Base-by-base conservation (phyloP, 495 filamentous ascomycete genomes). In the Penicillium ochrochloron region DNA sequence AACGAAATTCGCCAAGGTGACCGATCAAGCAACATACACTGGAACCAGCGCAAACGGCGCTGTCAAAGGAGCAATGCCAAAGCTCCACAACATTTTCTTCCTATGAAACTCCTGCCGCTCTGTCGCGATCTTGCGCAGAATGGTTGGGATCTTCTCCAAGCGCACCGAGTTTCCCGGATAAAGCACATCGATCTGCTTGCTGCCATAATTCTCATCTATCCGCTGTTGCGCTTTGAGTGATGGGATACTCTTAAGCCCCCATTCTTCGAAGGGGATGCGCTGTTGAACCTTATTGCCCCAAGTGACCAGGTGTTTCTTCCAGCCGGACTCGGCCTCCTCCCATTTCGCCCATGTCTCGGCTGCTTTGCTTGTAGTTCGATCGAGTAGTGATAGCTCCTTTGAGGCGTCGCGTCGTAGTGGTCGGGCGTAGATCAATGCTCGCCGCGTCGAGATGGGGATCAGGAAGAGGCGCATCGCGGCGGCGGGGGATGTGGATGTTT, bases 201-300 rank as follows among this genome's bases (percentile, higher is more conserved):
- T 84, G 35, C 85, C 89, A 57, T 89, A 75, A 17, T 87, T 68
- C 69, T 90, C 86, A 59, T 89, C 84, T 50, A 85, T 79, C 65
- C 83, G 82, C 53, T 86, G 82, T 60, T 88, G 85, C 39, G 86
- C 81, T 29, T 86, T 93, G 59, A 97, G 79, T 35, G 95, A 91
- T 4, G 95, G 95, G 41, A 99, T 90, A 58, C 92, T 94, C 78
- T 98, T 98, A 53, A 99, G 80, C 0, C 92, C 94, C 90, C 95
- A 99, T 90, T 99, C 95, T 78, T 97, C 92, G 74, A 90, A 97
- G 2, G 94, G 92, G 67, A 99, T 94, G 44, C 92, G 86, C 70
- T 90, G 89, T 57, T 98, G 84, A 11, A 91, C 84, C 31, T 86
- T 82, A 80, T 98, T 97, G 31, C 96, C 95, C 74, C 94, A 95